A percentile compares a stretch with the other conserved stretches of the same genome.
Conservation (phyloP, 805 yeast genomes). For the Candida methanosorbosa region DNA sequence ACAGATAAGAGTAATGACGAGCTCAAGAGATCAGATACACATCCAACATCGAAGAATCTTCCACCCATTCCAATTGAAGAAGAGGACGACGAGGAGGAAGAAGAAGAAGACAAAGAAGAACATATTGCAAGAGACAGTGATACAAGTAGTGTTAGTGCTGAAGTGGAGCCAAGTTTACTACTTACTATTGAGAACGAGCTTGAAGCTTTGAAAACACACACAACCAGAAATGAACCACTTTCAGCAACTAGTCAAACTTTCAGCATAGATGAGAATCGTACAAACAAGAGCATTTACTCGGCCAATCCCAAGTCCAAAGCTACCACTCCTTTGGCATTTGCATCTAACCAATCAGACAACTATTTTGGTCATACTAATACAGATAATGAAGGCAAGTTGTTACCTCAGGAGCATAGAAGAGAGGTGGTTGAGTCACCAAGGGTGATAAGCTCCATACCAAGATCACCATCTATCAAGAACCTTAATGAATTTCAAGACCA, state of each 20-base stretch:
- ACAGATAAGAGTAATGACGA: too few relatives aligned
- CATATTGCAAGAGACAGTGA: too few relatives aligned
- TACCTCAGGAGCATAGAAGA: too few relatives aligned
- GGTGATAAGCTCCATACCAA: too few relatives aligned
- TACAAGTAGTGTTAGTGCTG: background rate
- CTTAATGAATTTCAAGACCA: too few relatives aligned
- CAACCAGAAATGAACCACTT: background rate
- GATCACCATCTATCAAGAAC: too few relatives aligned
- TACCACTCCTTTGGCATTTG: background rate
- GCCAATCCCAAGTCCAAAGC: too few relatives aligned
- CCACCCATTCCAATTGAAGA: background rate
- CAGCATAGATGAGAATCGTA: background rate
- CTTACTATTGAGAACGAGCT: background rate
- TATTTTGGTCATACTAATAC: background rate
- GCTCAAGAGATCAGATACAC: too few relatives aligned
- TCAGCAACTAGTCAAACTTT: background rate
- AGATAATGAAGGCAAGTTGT: too few relatives aligned
- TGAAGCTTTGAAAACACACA: background rate
- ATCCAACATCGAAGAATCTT: background rate
- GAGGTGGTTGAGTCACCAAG: too few relatives aligned
- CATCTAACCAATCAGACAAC: background rate
- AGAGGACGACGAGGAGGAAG: background rate
- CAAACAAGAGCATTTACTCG: too few relatives aligned
- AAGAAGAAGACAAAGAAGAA: background rate
- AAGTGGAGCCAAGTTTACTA: background rate